Evolutionary conservation across 495 filamentous ascomycete genomes (phyloP).

Genomic region (Daldinia decipiens): DNA sequence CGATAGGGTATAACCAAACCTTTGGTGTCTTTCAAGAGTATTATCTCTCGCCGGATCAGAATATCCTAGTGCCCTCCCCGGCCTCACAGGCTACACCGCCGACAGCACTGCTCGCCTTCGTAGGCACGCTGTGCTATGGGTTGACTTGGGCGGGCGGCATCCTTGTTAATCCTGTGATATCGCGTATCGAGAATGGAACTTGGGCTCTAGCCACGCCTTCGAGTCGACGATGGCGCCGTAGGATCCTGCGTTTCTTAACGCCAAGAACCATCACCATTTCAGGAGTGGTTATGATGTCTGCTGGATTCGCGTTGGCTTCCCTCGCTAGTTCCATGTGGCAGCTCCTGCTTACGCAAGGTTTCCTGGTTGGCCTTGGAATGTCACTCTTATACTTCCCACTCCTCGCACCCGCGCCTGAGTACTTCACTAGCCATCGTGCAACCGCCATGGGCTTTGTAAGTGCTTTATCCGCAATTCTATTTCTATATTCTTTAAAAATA

Average conservation of each 20-base stretch:
- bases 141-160: conserved; percentile 63
- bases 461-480: conserved; percentile 35
- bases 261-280: conserved; percentile 47
- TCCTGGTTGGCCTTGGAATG: conserved; percentile 59
- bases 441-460: conserved; percentile 60
- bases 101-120: conserved; percentile 59
- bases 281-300: conserved; percentile 51
- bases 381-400: conserved; percentile 63
- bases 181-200: conserved; percentile 50
- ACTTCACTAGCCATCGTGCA: conserved; percentile 59
- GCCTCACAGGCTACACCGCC: conserved; percentile 46
- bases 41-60: conserved; percentile 55
- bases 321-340: conserved; percentile 56
- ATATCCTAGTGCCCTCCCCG: conserved; percentile 50
- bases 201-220: conserved; percentile 36
- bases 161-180: conserved; percentile 59
- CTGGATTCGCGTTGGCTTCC: conserved; percentile 53
- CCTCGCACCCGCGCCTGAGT: conserved; percentile 58
- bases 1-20: conserved; percentile 62
- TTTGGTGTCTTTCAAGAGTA: conserved; percentile 62
- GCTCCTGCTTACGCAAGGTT: conserved; percentile 60
- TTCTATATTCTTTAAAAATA: conserved; percentile 9
- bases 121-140: conserved; percentile 60
- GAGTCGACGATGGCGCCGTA: conserved; percentile 40
- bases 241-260: conserved; percentile 41